Conservation (phyloP, 129 eudicot species). For the Pseudognaphalium luteoalbum region DNA sequence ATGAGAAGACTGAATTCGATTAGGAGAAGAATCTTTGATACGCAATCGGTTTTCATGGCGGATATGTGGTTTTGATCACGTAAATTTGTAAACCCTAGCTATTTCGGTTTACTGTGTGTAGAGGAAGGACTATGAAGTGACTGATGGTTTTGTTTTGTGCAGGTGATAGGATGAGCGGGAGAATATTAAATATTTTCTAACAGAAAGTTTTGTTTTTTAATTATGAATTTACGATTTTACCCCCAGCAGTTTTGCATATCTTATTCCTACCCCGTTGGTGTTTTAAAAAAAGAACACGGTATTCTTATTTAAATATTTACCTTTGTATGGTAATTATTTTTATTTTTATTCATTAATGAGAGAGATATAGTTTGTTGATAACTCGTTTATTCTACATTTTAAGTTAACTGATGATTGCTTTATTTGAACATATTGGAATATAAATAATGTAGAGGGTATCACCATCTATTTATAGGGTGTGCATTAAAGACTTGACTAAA, state of each 20-base stretch:
- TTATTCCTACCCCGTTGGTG: too few species aligned
- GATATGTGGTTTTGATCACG: constrained; percentile 9
- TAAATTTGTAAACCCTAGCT: constrained; percentile 1
- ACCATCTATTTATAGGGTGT: too few species aligned
- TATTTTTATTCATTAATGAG: too few species aligned
- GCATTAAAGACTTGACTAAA: too few species aligned
- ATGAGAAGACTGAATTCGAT: constrained; percentile 28
- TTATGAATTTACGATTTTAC: not conserved
- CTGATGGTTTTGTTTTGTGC: constrained; percentile 12
- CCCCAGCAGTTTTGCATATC: not conserved
- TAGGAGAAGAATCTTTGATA: constrained; percentile 21
- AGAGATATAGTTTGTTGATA: too few species aligned
- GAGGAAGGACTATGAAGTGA: constrained; percentile 4
- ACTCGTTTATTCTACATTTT: too few species aligned
- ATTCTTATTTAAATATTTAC: too few species aligned
- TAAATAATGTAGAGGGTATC: too few species aligned
- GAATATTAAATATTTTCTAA: not conserved
- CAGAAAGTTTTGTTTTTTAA: constrained; percentile 20
- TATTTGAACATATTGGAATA: too few species aligned
- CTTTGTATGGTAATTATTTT: too few species aligned
- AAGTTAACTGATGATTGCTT: too few species aligned
- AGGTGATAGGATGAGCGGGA: constrained; percentile 29
- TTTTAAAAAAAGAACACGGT: too few species aligned
- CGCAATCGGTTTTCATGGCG: constrained; percentile 29
- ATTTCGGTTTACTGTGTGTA: not conserved